Evolutionary conservation across 257 asterid species (phyloP).

Genomic region (Linderniella brevidens): DNA sequence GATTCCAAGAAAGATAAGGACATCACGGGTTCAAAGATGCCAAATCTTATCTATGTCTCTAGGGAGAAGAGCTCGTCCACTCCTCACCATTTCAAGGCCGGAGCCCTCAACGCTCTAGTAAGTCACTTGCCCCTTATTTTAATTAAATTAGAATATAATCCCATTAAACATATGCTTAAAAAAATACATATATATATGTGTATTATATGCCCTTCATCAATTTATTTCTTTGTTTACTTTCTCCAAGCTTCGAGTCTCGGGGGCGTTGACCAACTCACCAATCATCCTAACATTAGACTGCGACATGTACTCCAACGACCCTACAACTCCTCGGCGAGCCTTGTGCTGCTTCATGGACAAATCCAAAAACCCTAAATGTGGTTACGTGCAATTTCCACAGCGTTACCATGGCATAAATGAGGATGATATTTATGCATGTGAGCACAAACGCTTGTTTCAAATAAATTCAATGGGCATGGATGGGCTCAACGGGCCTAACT

Average conservation of each 20-base stretch:
- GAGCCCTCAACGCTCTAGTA: constrained; percentile 73
- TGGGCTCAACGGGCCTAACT: constrained; percentile 46
- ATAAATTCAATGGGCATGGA: constrained; percentile 46
- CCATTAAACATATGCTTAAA: not conserved
- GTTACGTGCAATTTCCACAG: constrained; percentile 58
- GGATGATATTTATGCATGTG: constrained; percentile 42
- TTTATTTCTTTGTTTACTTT: not conserved
- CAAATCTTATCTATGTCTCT: constrained; percentile 53
- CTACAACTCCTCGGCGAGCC: constrained; percentile 30
- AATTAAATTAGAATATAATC: no score
- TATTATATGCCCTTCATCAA: not conserved
- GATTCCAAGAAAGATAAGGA: constrained; percentile 26
- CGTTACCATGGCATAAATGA: constrained; percentile 28
- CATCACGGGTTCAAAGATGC: constrained; percentile 24
- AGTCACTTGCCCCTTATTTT: not conserved
- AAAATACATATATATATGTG: not conserved
- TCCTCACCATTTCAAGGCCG: constrained; percentile 64
- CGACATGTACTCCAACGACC: constrained; percentile 84
- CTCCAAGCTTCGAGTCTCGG: constrained; percentile 57
- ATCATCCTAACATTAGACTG: constrained; percentile 57
- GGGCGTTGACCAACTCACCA: constrained; percentile 56
- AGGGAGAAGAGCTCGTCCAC: constrained; percentile 36
- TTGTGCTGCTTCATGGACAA: constrained; percentile 39
- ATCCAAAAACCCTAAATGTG: constrained; percentile 18
- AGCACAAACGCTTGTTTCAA: constrained; percentile 26